phyloP scores from a whole-genome alignment of 2,329 filamentous ascomycete genomes.

The Arthrinium puccinioides region DNA sequence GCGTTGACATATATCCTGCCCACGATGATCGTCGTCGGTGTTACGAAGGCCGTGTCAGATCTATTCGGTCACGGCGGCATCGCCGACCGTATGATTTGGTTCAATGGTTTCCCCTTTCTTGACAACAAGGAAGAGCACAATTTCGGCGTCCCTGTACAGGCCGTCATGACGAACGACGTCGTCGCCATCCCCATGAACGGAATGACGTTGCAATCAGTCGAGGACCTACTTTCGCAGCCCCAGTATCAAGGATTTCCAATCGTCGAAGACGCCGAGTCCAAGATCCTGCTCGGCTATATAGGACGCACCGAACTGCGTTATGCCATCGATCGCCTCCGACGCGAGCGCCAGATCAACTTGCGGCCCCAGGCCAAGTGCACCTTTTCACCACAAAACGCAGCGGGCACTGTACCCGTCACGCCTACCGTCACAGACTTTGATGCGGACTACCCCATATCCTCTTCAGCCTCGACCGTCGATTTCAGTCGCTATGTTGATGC shows the following conservation, averaged over 20 bases:
- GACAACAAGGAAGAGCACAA: conserved; percentile 98
- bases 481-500: conserved; percentile 83
- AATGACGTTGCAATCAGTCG: conserved; percentile 67
- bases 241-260: conserved; percentile 91
- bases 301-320: conserved; percentile 88
- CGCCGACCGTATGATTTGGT: conserved; percentile 97
- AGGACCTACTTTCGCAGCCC: conserved; percentile 68
- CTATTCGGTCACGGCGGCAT: conserved; percentile 94
- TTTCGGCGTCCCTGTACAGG: conserved; percentile 87
- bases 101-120: conserved; percentile 92
- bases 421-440: conserved; percentile 51
- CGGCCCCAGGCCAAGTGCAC: conserved; percentile 63
- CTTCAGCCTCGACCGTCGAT: conserved; percentile 52
- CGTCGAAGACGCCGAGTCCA: conserved; percentile 64
- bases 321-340: conserved; percentile 73
- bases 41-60: conserved; percentile 89
- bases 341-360: conserved; percentile 52
- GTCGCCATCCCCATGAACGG: conserved; percentile 68
- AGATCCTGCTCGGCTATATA: conserved; percentile 81
- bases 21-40: conserved; percentile 97
- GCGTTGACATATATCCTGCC: conserved; percentile 94
- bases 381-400: conserved; percentile 49
- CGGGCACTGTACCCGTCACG: conserved; percentile 29
- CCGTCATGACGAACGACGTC: conserved; percentile 76
- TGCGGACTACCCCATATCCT: conserved; percentile 46